Percentiles rank a stretch among this genome's conserved stretches.
Evolutionary conservation across 2,329 filamentous ascomycete genomes (phyloP).

Genomic region (Colletotrichum tofieldiae): DNA sequence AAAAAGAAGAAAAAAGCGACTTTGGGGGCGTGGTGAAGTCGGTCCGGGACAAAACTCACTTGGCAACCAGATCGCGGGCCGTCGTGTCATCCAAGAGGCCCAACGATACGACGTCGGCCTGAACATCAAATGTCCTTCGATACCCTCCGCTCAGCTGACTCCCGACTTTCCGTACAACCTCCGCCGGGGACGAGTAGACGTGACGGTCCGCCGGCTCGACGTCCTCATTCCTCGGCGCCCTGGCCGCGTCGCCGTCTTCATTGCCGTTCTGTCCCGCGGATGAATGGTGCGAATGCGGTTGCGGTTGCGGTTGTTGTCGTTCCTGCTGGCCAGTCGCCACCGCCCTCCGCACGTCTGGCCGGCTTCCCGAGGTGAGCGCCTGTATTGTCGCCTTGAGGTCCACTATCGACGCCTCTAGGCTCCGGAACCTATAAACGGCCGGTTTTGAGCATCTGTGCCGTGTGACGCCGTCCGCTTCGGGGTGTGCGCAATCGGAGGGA

Average conservation of each 20-base stretch:
- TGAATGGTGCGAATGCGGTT: neutral
- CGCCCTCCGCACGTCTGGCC: constrained; percentile 19
- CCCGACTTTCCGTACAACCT: constrained; percentile 38
- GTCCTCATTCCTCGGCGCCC: constrained; percentile 19
- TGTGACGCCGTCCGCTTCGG: neutral
- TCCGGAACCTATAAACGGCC: constrained; percentile 21
- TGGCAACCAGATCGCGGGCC: constrained; percentile 24
- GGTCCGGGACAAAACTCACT: constrained; percentile 23
- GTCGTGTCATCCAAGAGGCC: constrained; percentile 34
- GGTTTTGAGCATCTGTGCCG: neutral
- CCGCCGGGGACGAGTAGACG: constrained; percentile 38
- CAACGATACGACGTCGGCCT: constrained; percentile 34
- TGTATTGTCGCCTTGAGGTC: constrained; percentile 38
- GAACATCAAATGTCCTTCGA: constrained; percentile 34
- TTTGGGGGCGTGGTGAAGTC: neutral
- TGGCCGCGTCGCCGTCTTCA: neutral
- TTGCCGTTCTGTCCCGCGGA: constrained; percentile 11
- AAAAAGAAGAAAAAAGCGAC: neutral
- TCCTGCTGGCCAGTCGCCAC: constrained; percentile 3
- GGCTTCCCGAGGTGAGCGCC: constrained; percentile 23
- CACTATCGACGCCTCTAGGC: constrained; percentile 31
- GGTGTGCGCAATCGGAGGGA: neutral
- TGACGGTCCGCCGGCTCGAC: constrained; percentile 38
- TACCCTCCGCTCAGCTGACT: constrained; percentile 39
- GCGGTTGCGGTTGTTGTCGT: constrained; percentile 4